Percentiles rank a stretch among this genome's conserved stretches.
Evolutionary conservation across 148 eudicot species (phyloP).

Genomic region (Vaccinium darrowii): DNA sequence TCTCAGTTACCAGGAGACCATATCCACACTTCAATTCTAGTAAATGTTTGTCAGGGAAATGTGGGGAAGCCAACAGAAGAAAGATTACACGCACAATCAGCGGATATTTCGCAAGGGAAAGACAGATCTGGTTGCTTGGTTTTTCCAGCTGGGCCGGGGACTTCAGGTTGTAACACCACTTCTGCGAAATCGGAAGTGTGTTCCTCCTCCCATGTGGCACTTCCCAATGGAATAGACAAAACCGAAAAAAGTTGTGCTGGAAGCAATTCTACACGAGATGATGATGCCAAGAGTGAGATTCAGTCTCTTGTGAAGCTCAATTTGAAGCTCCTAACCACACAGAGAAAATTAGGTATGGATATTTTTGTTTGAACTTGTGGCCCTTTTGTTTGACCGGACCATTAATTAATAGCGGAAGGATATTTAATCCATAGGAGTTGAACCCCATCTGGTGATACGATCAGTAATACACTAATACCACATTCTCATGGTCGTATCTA

Average conservation of each 20-base stretch:
- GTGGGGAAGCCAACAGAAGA: conserved; percentile 22
- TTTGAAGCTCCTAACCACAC: conserved; percentile 54
- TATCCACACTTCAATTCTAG: conserved; percentile 15
- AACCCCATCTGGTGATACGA: background rate
- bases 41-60: conserved; percentile 16
- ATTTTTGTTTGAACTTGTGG: background rate
- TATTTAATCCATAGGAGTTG: background rate
- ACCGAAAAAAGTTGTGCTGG: conserved; percentile 15
- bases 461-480: background rate
- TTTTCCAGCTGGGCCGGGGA: conserved; percentile 19
- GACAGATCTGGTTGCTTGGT: conserved; percentile 20
- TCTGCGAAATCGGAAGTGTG: conserved; percentile 24
- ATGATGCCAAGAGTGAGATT: conserved; percentile 67
- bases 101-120: conserved; percentile 10
- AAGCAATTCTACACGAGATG: conserved; percentile 28
- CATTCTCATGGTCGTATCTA: background rate
- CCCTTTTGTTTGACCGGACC: background rate
- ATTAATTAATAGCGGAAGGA: background rate
- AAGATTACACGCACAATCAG: conserved; percentile 11
- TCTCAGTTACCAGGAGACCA: conserved; percentile 12
- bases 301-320: conserved; percentile 87
- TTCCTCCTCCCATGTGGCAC: conserved; percentile 22
- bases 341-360: conserved; percentile 62
- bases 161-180: conserved; percentile 21
- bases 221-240: conserved; percentile 18